These are phyloP conservation scores for Debaryomycetaceae sp. DNA, from an alignment of 1,139 yeast species.

Conservation along the genomic window DNA sequence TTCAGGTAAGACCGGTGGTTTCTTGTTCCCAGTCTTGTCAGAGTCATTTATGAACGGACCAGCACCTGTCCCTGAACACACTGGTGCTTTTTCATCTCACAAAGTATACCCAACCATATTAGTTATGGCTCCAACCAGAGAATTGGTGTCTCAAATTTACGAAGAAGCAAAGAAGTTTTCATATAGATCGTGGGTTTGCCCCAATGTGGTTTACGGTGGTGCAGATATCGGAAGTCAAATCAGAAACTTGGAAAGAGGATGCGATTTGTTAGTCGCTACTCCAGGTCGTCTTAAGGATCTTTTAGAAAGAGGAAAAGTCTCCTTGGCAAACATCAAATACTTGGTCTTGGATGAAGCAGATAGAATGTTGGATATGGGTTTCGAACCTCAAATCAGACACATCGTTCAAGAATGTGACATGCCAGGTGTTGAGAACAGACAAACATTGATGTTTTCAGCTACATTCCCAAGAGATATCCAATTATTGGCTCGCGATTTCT, in stretches of 20 bases:
- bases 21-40: slow-evolving; percentile 94
- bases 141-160: slow-evolving; percentile 91
- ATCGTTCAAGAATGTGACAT: slow-evolving; percentile 97
- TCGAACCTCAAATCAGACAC: slow-evolving; percentile 98
- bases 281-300: slow-evolving; percentile 98
- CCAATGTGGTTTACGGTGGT: slow-evolving; percentile 98
- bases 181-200: slow-evolving; percentile 97
- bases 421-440: slow-evolving; percentile 90
- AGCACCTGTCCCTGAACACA: slow-evolving; percentile 52
- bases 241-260: slow-evolving; percentile 87
- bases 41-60: slow-evolving; percentile 92
- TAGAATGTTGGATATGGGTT: slow-evolving; percentile 99
- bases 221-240: slow-evolving; percentile 88
- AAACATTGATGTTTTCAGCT: slow-evolving; percentile 97
- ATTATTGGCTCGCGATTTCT: slow-evolving; percentile 94
- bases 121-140: slow-evolving; percentile 98
- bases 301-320: slow-evolving; percentile 90
- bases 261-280: slow-evolving; percentile 94
- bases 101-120: slow-evolving; percentile 93
- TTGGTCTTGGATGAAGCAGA: slow-evolving; percentile 98
- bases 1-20: slow-evolving; percentile 99
- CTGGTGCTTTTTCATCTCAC: slow-evolving; percentile 59
- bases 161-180: slow-evolving; percentile 95
- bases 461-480: slow-evolving; percentile 98
- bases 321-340: slow-evolving; percentile 85